Evolutionary conservation across 1,139 yeast genomes (phyloP).

Genomic region (Kurtzmaniella natalensis): DNA sequence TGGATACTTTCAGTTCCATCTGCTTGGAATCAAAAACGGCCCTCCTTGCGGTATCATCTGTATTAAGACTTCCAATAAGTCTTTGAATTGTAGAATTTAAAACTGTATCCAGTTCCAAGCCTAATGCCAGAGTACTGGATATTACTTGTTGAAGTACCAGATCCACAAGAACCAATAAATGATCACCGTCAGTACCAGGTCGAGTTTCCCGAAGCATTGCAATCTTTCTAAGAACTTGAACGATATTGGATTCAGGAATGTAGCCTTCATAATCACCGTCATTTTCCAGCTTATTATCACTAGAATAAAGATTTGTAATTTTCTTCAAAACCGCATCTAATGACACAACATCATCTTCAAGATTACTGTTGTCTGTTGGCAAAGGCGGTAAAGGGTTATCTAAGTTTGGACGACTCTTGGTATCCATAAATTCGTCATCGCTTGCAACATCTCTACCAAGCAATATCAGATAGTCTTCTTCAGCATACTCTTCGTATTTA

Average conservation of each 20-base stretch:
- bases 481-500: constrained; percentile 37
- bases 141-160: constrained; percentile 29
- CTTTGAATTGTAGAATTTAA: constrained; percentile 31
- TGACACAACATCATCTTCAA: constrained; percentile 8
- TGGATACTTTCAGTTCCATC: constrained; percentile 18
- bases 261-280: constrained; percentile 8
- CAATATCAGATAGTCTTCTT: constrained; percentile 33
- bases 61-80: constrained; percentile 28
- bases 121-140: constrained; percentile 21
- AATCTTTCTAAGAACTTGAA: constrained; percentile 21
- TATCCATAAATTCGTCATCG: neutral
- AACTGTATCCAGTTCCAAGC: constrained; percentile 21
- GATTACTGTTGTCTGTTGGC: constrained; percentile 3
- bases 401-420: constrained; percentile 5
- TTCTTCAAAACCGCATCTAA: constrained; percentile 1
- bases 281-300: no score
- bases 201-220: constrained; percentile 21
- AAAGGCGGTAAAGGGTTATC: constrained; percentile 1
- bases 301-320: neutral
- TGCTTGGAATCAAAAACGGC: constrained; percentile 30
- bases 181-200: constrained; percentile 16
- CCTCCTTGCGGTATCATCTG: constrained; percentile 32
- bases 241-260: constrained; percentile 8
- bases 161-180: constrained; percentile 25
- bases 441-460: constrained; percentile 8